Conservation (phyloP, 352 stramenopile genomes). For the Phytopythium oedochilum region DNA sequence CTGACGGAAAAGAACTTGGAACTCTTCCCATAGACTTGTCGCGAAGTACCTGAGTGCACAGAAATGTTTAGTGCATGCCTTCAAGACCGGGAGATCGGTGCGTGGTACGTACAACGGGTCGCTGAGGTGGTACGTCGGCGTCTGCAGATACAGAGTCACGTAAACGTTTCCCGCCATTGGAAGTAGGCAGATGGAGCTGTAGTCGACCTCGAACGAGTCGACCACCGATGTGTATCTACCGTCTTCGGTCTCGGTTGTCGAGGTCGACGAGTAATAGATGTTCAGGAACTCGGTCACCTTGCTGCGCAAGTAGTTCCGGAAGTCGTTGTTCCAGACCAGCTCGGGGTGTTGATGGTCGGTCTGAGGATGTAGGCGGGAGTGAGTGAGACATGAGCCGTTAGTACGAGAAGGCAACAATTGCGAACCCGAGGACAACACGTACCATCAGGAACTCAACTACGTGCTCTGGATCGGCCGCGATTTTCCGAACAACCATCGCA, state of each 20-base stretch:
- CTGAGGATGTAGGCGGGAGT: slow-evolving; percentile 45
- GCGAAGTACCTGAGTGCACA: slow-evolving; percentile 55
- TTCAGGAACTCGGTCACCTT: slow-evolving; percentile 75
- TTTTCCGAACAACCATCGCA: slow-evolving; percentile 44
- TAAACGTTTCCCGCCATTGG: slow-evolving; percentile 88
- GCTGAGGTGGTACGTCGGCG: slow-evolving; percentile 89
- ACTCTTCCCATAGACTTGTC: slow-evolving; percentile 74
- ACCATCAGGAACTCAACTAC: slow-evolving; percentile 66
- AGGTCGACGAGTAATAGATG: slow-evolving; percentile 60
- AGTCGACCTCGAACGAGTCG: slow-evolving; percentile 70
- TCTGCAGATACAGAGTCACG: slow-evolving; percentile 90
- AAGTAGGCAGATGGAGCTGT: slow-evolving; percentile 57
- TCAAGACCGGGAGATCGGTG: not conserved
- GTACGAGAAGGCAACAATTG: not conserved
- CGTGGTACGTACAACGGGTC: slow-evolving; percentile 78
- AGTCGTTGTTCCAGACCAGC: slow-evolving; percentile 91
- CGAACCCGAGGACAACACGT: not conserved
- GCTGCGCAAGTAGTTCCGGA: slow-evolving; percentile 79
- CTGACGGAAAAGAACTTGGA: slow-evolving; percentile 65
- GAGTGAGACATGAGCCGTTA: not conserved
- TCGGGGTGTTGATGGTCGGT: slow-evolving; percentile 90
- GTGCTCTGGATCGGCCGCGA: slow-evolving; percentile 40
- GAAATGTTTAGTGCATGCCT: no score
- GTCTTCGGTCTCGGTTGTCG: slow-evolving; percentile 32
- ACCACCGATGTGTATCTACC: slow-evolving; percentile 36